These are phyloP conservation scores for Heimioporus retisporus DNA, from an alignment of 1,284 basidiomycete genomes.

Conservation along the genomic window DNA sequence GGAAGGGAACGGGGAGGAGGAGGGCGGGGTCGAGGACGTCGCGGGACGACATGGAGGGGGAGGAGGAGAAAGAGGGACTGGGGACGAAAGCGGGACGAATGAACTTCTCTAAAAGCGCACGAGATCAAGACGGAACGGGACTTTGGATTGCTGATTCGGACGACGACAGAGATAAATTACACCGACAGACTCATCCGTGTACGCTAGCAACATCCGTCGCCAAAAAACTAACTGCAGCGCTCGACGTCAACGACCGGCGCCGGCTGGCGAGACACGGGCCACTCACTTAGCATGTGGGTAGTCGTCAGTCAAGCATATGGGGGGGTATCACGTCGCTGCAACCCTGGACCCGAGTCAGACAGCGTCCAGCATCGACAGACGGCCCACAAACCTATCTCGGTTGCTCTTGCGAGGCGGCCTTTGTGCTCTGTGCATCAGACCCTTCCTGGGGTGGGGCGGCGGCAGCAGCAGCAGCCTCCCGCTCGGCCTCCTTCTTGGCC, in stretches of 20 bases:
- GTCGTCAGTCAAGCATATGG: too few relatives aligned
- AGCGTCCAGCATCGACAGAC: too few relatives aligned
- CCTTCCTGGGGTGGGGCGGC: neutral
- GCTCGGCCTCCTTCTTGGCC: conserved; percentile 23
- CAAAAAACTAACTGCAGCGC: too few relatives aligned
- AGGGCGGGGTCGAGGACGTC: conserved; percentile 38
- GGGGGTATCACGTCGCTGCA: too few relatives aligned
- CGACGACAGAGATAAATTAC: too few relatives aligned
- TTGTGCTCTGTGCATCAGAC: neutral
- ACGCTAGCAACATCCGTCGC: too few relatives aligned
- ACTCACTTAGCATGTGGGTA: too few relatives aligned
- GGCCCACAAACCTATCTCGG: conserved; percentile 23
- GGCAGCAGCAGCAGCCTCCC: conserved; percentile 5
- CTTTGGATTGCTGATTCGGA: conserved; percentile 29
- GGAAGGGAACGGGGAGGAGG: conserved; percentile 34
- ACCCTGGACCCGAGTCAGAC: too few relatives aligned
- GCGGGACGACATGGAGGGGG: conserved; percentile 36
- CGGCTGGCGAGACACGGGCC: too few relatives aligned
- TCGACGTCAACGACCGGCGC: too few relatives aligned
- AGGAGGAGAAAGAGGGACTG: neutral
- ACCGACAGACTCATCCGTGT: too few relatives aligned
- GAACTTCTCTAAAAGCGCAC: conserved; percentile 15
- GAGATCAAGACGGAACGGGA: conserved; percentile 13
- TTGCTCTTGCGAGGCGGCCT: conserved; percentile 11
- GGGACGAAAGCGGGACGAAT: neutral